Evolutionary conservation across 169 alveolate genomes (phyloP).

Genomic region (Plasmodium falciparum): DNA sequence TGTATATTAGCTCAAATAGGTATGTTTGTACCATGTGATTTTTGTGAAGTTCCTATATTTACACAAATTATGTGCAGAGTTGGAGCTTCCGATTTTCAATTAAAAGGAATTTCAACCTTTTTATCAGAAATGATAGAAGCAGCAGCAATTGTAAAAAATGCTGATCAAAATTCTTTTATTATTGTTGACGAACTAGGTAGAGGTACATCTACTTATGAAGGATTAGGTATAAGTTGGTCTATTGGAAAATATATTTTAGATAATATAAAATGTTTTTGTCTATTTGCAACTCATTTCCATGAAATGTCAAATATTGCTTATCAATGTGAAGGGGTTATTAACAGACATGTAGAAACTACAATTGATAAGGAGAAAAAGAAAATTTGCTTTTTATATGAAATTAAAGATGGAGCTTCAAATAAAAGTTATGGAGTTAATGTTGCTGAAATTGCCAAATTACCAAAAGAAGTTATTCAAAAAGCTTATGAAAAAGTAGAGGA

Average conservation of each 20-base stretch:
- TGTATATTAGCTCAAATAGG: conserved; percentile 94
- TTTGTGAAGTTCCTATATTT: conserved; percentile 93
- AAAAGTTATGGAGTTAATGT: conserved; percentile 95
- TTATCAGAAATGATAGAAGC: conserved; percentile 99
- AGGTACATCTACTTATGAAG: conserved; percentile 98
- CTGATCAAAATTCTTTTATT: conserved; percentile 92
- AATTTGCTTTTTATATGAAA: conserved; percentile 91
- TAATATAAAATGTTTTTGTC: conserved; percentile 92
- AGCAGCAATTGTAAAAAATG: conserved; percentile 93
- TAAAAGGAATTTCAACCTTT: conserved; percentile 96
- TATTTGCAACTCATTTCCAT: conserved; percentile 99
- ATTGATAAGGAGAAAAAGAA: conserved; percentile 78
- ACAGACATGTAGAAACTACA: conserved; percentile 88
- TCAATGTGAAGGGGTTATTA: conserved; percentile 91
- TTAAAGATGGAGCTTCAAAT: conserved; percentile 93
- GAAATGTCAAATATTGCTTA: conserved; percentile 95
- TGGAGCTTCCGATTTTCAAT: conserved; percentile 97
- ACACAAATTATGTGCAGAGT: conserved; percentile 96
- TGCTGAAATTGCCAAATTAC: conserved; percentile 95
- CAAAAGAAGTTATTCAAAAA: conserved; percentile 82
- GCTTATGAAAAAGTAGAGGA: conserved; percentile 76
- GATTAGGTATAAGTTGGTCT: conserved; percentile 98
- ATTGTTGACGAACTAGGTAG: conserved; percentile 98
- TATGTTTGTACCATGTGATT: conserved; percentile 94
- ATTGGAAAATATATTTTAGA: conserved; percentile 94